phyloP scores from a whole-genome alignment of 1,284 basidiomycete genomes.

The Cerioporus squamosus region DNA sequence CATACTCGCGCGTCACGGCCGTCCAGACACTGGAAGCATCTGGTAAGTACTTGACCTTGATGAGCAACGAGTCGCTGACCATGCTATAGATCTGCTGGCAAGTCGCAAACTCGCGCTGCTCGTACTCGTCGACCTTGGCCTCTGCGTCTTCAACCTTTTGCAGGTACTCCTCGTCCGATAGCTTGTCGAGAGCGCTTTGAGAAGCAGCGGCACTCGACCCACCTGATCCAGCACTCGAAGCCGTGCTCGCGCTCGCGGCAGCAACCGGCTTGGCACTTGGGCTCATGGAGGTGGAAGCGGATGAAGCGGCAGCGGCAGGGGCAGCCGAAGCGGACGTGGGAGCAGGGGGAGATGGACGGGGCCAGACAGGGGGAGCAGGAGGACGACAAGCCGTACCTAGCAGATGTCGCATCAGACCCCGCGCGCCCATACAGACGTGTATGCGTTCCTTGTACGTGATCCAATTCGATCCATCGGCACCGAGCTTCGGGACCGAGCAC shows the following conservation, averaged over 20 bases:
- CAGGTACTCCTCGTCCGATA: conserved; percentile 10
- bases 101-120: conserved; percentile 5
- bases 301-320: too few relatives aligned
- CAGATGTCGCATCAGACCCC: conserved; percentile 32
- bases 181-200: neutral
- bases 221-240: too few relatives aligned
- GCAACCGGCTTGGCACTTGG: too few relatives aligned
- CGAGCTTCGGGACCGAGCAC: too few relatives aligned
- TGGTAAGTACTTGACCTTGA: conserved; percentile 8
- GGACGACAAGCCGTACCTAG: conserved; percentile 27
- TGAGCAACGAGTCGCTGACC: conserved; percentile 7
- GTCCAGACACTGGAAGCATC: conserved; percentile 8
- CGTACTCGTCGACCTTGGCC: conserved; percentile 9
- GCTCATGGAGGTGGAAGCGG: too few relatives aligned
- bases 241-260: too few relatives aligned
- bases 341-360: neutral
- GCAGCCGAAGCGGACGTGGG: too few relatives aligned
- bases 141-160: conserved; percentile 11
- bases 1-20: conserved; percentile 3
- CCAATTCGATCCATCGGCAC: too few relatives aligned
- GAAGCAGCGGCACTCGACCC: too few relatives aligned
- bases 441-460: too few relatives aligned
- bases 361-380: conserved; percentile 10
- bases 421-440: conserved; percentile 26
- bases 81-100: conserved; percentile 11